Evolutionary conservation across 75 land plant genomes (phyloP).

Genomic region (Pinus tabuliformis): DNA sequence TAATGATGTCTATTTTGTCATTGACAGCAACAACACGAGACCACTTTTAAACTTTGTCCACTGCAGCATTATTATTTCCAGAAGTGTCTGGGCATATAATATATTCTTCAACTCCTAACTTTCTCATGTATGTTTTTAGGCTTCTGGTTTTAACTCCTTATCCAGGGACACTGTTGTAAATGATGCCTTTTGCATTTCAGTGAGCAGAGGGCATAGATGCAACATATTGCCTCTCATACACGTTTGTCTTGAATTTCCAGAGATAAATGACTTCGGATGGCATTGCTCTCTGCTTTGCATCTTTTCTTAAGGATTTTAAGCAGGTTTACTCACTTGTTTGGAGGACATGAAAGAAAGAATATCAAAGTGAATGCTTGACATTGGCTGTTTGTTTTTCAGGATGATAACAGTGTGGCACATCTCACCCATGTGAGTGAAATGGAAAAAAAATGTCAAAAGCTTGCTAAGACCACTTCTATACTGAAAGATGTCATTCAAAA

Average conservation of each 20-base stretch:
- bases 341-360: background rate
- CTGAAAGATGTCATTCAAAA: slow-evolving; percentile 96
- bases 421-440: slow-evolving; percentile 98
- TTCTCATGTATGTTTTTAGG: background rate
- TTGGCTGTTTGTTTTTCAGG: slow-evolving; percentile 38
- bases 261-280: background rate
- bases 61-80: background rate
- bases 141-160: background rate
- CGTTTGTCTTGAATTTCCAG: background rate
- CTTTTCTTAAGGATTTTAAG: background rate
- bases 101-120: background rate
- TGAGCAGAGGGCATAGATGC: background rate
- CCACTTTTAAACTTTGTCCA: background rate
- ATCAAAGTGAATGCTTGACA: background rate
- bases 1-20: background rate
- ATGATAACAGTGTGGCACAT: slow-evolving; percentile 95
- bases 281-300: background rate
- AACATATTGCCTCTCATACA: background rate
- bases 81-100: background rate
- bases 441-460: slow-evolving; percentile 91
- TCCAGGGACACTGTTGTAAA: background rate
- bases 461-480: slow-evolving; percentile 87
- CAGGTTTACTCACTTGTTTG: background rate
- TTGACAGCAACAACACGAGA: background rate
- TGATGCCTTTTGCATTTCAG: background rate